Evolutionary conservation across 805 yeast genomes (phyloP).

Genomic region (Ogataea salicorniae): DNA sequence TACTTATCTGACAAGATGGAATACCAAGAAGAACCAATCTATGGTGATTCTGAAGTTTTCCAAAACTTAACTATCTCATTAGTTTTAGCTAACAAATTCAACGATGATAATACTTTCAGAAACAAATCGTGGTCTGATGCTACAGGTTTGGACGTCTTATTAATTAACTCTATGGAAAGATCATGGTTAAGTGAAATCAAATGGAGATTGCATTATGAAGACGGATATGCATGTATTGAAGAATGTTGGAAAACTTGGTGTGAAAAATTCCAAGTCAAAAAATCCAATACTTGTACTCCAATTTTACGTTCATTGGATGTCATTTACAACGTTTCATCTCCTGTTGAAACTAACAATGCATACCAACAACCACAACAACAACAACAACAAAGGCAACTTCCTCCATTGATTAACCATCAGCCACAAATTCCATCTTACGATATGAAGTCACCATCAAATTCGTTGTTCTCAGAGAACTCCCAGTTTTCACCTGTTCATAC

Average conservation of each 20-base stretch:
- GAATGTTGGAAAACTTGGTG: slow-evolving; percentile 35
- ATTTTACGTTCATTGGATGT: slow-evolving; percentile 4
- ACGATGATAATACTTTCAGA: slow-evolving; percentile 94
- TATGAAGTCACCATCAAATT: slow-evolving; percentile 17
- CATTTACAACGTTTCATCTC: not conserved
- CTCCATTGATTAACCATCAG: not conserved
- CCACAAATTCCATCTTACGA: slow-evolving; percentile 8
- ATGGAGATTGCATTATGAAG: slow-evolving; percentile 30
- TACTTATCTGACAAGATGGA: slow-evolving; percentile 59
- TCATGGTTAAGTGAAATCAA: slow-evolving; percentile 35
- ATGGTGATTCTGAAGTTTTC: slow-evolving; percentile 39
- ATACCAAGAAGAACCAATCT: slow-evolving; percentile 27
- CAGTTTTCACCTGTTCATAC: slow-evolving; percentile 22
- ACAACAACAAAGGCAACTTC: slow-evolving; percentile 4
- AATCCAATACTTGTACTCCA: slow-evolving; percentile 1
- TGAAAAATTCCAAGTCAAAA: slow-evolving; percentile 21
- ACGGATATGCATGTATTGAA: slow-evolving; percentile 29
- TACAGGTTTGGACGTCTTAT: slow-evolving; percentile 64
- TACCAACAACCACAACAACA: slow-evolving; percentile 3
- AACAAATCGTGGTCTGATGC: slow-evolving; percentile 95
- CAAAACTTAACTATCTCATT: slow-evolving; percentile 60
- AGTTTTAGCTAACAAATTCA: slow-evolving; percentile 85
- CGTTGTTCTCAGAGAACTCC: slow-evolving; percentile 17
- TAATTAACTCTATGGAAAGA: slow-evolving; percentile 64
- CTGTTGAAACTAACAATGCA: slow-evolving; percentile 6